Conservation (phyloP, 2,329 filamentous ascomycete genomes). For the Cordyceps cateniannulata region DNA sequence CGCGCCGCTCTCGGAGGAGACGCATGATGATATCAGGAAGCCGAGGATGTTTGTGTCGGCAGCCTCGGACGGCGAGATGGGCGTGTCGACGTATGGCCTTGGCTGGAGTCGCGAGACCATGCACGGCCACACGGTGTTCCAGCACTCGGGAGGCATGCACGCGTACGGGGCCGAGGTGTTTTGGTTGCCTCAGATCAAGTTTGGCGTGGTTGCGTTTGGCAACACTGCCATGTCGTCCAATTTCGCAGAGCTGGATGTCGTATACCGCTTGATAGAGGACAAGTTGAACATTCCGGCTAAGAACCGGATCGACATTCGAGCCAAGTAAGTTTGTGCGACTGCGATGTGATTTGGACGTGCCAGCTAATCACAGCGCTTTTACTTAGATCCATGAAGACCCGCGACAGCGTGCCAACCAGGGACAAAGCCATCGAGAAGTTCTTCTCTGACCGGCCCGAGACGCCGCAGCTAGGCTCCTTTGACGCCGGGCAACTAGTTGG, state of each 20-base stretch:
- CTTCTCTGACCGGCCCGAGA: slow-evolving; percentile 6
- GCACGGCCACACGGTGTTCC: slow-evolving; percentile 22
- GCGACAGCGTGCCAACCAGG: neutral
- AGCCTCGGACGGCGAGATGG: slow-evolving; percentile 7
- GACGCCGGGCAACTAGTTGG: slow-evolving; percentile 4
- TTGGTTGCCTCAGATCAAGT: slow-evolving; percentile 27
- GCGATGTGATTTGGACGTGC: neutral
- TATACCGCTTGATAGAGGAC: slow-evolving; percentile 26
- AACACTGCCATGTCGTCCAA: slow-evolving; percentile 39
- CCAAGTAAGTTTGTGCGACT: slow-evolving; percentile 16
- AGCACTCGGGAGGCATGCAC: slow-evolving; percentile 24
- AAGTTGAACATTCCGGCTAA: slow-evolving; percentile 18
- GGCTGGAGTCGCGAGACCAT: slow-evolving; percentile 24
- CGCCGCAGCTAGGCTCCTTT: neutral
- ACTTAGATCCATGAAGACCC: slow-evolving; percentile 1
- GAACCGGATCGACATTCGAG: slow-evolving; percentile 17
- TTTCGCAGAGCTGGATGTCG: slow-evolving; percentile 19
- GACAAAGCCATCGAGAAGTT: neutral
- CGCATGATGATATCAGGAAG: slow-evolving; percentile 22
- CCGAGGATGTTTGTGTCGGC: slow-evolving; percentile 25
- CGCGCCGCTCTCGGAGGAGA: slow-evolving; percentile 17
- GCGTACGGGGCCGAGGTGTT: slow-evolving; percentile 23
- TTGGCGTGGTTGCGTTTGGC: slow-evolving; percentile 26
- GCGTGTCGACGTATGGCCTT: slow-evolving; percentile 22
- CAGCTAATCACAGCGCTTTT: neutral